A percentile compares a stretch with the other conserved stretches of the same genome.
Evolutionary conservation across 2,329 filamentous ascomycete genomes (phyloP).

Genomic region (Sporothrix dimorphospora): DNA sequence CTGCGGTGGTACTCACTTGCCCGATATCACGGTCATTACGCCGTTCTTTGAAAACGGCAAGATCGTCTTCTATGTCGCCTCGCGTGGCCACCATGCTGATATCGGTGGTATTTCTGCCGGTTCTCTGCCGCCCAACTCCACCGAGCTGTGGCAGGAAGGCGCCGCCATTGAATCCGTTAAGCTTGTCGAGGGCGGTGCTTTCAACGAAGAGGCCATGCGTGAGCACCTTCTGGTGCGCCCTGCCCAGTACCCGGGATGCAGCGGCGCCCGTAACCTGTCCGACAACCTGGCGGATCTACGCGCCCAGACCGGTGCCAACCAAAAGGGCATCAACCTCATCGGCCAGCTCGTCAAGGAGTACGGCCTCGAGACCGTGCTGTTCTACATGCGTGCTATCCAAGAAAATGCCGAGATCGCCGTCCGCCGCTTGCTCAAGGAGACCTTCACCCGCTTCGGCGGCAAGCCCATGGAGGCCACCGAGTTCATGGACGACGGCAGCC

Average conservation of each 20-base stretch:
- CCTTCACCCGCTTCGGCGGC: constrained; percentile 58
- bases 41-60: constrained; percentile 70
- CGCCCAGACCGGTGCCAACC: constrained; percentile 74
- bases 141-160: constrained; percentile 66
- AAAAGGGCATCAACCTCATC: constrained; percentile 76
- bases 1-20: constrained; percentile 64
- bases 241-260: constrained; percentile 68
- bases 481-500: constrained; percentile 47
- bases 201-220: constrained; percentile 75
- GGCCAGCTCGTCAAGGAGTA: constrained; percentile 72
- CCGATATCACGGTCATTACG: constrained; percentile 80
- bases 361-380: constrained; percentile 67
- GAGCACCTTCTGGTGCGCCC: constrained; percentile 69
- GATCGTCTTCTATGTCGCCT: constrained; percentile 81
- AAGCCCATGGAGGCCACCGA: constrained; percentile 41
- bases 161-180: constrained; percentile 67
- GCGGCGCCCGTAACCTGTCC: constrained; percentile 69
- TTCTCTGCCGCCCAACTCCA: constrained; percentile 77
- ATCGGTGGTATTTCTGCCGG: constrained; percentile 82
- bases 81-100: constrained; percentile 79
- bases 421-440: constrained; percentile 66
- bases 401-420: constrained; percentile 75
- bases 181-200: constrained; percentile 73
- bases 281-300: constrained; percentile 78
- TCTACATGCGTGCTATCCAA: constrained; percentile 80